Conservation (phyloP, 352 stramenopile species). For the Pythium oligandrum region DNA sequence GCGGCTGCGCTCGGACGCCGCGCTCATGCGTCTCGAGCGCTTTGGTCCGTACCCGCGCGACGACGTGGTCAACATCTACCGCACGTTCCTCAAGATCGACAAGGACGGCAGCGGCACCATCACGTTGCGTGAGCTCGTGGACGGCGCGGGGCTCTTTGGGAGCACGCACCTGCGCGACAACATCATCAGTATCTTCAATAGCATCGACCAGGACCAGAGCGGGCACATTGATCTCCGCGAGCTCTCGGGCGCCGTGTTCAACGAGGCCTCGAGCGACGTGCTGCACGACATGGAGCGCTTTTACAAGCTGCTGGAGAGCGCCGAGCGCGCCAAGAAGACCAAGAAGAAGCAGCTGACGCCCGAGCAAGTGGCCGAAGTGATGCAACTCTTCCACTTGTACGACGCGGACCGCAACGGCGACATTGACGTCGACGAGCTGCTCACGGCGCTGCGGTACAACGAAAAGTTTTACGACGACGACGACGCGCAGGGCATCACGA, state of each 20-base stretch:
- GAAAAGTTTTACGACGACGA: constrained; percentile 61
- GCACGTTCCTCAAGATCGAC: constrained; percentile 69
- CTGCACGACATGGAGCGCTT: constrained; percentile 55
- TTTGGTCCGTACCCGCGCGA: constrained; percentile 66
- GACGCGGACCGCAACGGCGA: constrained; percentile 61
- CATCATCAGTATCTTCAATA: constrained; percentile 70
- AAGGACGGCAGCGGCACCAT: constrained; percentile 64
- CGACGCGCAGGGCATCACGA: constrained; percentile 26
- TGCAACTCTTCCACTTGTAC: constrained; percentile 67
- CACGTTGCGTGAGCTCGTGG: constrained; percentile 52
- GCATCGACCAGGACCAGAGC: constrained; percentile 71
- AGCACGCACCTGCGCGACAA: constrained; percentile 65
- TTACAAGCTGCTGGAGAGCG: constrained; percentile 42
- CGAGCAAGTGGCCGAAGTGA: constrained; percentile 56
- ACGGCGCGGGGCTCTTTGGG: constrained; percentile 53
- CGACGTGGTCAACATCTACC: constrained; percentile 67
- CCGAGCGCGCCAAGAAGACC: constrained; percentile 42
- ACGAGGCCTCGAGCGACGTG: constrained; percentile 29
- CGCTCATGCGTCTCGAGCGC: constrained; percentile 51
- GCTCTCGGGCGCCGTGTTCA: constrained; percentile 55
- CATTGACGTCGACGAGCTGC: constrained; percentile 65
- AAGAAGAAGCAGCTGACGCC: constrained; percentile 50
- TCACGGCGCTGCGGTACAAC: constrained; percentile 64
- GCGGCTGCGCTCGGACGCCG: constrained; percentile 52
- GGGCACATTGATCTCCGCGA: constrained; percentile 70